Evolutionary conservation across 192 early-diverging fungal species (phyloP).

Genomic region (Podila verticillata): DNA sequence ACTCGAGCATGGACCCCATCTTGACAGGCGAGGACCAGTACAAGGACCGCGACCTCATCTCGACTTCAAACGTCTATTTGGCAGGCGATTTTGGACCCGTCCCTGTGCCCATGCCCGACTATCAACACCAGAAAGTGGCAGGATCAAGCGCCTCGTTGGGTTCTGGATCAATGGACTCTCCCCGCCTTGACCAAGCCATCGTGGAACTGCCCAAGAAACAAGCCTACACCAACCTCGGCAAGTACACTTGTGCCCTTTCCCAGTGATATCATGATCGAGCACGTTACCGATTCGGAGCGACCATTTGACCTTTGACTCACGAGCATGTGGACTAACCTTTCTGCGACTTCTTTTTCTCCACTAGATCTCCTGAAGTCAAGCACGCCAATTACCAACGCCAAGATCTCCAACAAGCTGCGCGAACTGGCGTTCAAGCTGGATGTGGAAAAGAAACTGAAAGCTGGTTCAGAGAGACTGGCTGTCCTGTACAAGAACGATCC

Average conservation of each 20-base stretch:
- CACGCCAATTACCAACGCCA: conserved; percentile 72
- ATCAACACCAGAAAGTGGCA: conserved; percentile 8
- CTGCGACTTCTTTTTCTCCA: conserved; percentile 39
- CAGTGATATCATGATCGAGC: not conserved
- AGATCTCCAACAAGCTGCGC: conserved; percentile 83
- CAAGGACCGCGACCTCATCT: conserved; percentile 40
- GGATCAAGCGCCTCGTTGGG: conserved; percentile 23
- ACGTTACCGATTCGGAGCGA: not conserved
- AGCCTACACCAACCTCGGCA: conserved; percentile 46
- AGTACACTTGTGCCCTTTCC: conserved; percentile 3
- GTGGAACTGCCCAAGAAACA: conserved; percentile 44
- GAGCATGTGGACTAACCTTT: conserved; percentile 41
- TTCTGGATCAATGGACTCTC: conserved; percentile 40
- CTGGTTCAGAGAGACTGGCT: conserved; percentile 80
- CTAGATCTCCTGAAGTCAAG: conserved; percentile 75
- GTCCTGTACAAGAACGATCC: conserved; percentile 60
- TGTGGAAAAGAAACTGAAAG: conserved; percentile 93
- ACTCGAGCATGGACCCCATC: conserved; percentile 47
- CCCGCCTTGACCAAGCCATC: conserved; percentile 23
- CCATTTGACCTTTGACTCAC: not conserved
- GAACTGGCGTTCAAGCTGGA: conserved; percentile 93
- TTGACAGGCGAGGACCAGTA: conserved; percentile 47
- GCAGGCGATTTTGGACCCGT: conserved; percentile 50
- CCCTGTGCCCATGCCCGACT: conserved; percentile 18
- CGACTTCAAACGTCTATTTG: conserved; percentile 30